Conservation (phyloP, 345 rosid species). For the Combretum micranthum region DNA sequence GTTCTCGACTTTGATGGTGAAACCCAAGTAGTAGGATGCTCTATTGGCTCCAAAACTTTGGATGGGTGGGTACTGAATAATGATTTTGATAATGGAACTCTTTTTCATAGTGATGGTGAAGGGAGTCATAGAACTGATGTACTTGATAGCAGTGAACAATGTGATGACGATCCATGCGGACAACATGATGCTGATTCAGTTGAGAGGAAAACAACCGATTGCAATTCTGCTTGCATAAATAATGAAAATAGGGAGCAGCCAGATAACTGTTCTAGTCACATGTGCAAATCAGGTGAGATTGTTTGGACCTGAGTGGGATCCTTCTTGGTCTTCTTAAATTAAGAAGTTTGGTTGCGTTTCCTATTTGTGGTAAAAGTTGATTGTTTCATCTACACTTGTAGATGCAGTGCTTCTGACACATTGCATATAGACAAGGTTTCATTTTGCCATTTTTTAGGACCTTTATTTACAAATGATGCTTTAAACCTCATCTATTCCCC, state of each 20-base stretch:
- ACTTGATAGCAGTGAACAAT: slow-evolving; percentile 26
- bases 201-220: slow-evolving; percentile 16
- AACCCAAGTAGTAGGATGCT: slow-evolving; percentile 4
- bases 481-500: too few species aligned
- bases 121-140: slow-evolving; percentile 37
- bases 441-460: too few species aligned
- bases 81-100: slow-evolving; percentile 13
- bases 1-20: slow-evolving; percentile 2
- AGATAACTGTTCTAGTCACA: slow-evolving; percentile 15
- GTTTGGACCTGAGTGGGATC: slow-evolving; percentile 1
- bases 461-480: too few species aligned
- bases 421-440: too few species aligned
- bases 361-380: too few species aligned
- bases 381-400: too few species aligned
- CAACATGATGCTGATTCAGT: slow-evolving; percentile 14
- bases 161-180: slow-evolving; percentile 25
- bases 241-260: slow-evolving; percentile 12
- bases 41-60: background rate
- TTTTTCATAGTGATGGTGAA: slow-evolving; percentile 38
- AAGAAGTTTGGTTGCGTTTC: too few species aligned
- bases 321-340: too few species aligned
- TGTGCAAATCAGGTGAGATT: slow-evolving; percentile 31
- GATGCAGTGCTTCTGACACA: too few species aligned
- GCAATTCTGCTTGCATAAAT: slow-evolving; percentile 8
- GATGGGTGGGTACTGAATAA: slow-evolving; percentile 23